A percentile compares a stretch with the other conserved stretches of the same genome.
Conservation (phyloP, 2,329 filamentous ascomycete genomes). For the Chrysosporium keratinophilum region DNA sequence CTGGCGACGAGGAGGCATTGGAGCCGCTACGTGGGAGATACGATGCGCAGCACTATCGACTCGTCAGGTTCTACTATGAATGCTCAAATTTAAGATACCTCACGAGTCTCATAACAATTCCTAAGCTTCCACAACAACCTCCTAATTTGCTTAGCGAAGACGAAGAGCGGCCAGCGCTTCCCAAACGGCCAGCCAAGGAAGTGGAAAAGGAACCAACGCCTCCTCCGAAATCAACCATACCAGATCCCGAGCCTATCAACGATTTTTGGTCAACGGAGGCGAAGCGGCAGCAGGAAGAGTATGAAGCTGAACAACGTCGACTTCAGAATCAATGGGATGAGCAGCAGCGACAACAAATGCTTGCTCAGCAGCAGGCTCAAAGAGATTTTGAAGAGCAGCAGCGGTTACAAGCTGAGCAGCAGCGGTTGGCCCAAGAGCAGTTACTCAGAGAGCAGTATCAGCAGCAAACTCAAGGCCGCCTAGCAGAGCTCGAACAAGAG, state of each 20-base stretch:
- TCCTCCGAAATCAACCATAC: constrained; percentile 51
- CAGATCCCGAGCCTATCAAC: constrained; percentile 83
- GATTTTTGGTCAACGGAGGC: constrained; percentile 97
- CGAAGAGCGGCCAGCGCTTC: constrained; percentile 70
- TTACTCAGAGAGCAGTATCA: constrained; percentile 78
- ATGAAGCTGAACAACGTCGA: constrained; percentile 84
- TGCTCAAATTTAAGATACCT: constrained; percentile 96
- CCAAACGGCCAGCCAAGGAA: constrained; percentile 61
- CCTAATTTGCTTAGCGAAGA: constrained; percentile 82
- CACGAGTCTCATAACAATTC: constrained; percentile 90
- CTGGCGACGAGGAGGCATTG: constrained; percentile 85
- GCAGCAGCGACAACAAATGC: constrained; percentile 68
- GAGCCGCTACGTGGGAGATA: constrained; percentile 81
- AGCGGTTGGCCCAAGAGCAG: constrained; percentile 81
- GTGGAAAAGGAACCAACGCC: constrained; percentile 61
- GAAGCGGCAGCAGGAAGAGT: constrained; percentile 82
- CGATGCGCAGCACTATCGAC: constrained; percentile 88
- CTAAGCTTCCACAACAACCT: constrained; percentile 87
- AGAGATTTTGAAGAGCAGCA: constrained; percentile 96
- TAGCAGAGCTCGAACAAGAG: constrained; percentile 89
- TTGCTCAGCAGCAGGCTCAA: constrained; percentile 75
- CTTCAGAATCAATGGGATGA: constrained; percentile 79
- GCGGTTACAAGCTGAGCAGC: constrained; percentile 73
- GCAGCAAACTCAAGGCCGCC: constrained; percentile 87
- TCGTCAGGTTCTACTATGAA: constrained; percentile 98